Evolutionary conservation across 2,329 filamentous ascomycete species (phyloP), one percentile per base, ranked within the genome.

Genomic region (Penicillium rolfsii): DNA sequence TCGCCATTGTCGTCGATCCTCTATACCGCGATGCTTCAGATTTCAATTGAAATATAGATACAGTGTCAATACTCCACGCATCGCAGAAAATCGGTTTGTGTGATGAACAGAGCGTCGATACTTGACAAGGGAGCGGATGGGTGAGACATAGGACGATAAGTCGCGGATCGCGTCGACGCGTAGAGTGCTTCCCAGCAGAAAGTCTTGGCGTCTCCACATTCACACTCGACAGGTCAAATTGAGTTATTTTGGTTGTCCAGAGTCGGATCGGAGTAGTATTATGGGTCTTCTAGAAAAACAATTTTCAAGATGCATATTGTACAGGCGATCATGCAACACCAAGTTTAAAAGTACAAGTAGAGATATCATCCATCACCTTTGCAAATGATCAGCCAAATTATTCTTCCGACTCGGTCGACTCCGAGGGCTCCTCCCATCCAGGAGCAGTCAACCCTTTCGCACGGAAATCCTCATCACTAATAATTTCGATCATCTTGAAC

Each of bases 401-500:
- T 16, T 54, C 16, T 19, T 52, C 59, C 9, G 41, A 9, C 48
- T 70, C 63, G 33, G 61, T 28, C 36, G 55, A 26, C n/a, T 63
- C 55, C 24, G 69, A 62, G 9, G 46, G 19, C 33, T 77, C 76
- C 57, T 81, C 77, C 83, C 83, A 86, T 1, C 83, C 83, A 16
- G 83, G 82, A 41, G 77, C 81, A 14, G 73, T 76, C 22, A 82
- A 71, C 1, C 81, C 82, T 46, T 72, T 69, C 12, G 73, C 73
- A 52, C 79, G 77, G 65, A 82, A 87, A 24, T 85, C 79, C 38
- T 81, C 79, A 60, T 88, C 85, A 12, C 78, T 76, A 5, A 88
- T 73, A 45, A 88, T 79, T 49, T 81, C 80, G 33, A 87, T 79
- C 24, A 87, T 75, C 67, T 83, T 84, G 38, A 87, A 78, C 67